Evolutionary conservation across 306 rosid species (phyloP).

Genomic region (Fragaria iinumae): DNA sequence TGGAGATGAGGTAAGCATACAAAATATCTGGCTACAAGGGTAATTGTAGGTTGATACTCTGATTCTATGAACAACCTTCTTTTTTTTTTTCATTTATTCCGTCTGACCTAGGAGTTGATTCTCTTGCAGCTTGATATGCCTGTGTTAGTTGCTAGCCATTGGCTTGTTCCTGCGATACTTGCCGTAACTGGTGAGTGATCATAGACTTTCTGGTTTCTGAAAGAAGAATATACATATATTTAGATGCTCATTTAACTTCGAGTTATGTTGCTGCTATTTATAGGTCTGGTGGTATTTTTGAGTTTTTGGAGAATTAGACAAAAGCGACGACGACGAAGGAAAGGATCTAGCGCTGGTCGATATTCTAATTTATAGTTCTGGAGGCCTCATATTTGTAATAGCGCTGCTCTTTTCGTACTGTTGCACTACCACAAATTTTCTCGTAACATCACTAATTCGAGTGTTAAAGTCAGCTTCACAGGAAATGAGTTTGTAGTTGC

Average conservation of each 20-base stretch:
- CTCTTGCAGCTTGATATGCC: slow-evolving; percentile 75
- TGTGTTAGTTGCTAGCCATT: slow-evolving; percentile 59
- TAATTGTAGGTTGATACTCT: not conserved
- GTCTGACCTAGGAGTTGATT: not conserved
- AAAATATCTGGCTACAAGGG: not conserved
- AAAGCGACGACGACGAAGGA: slow-evolving; percentile 73
- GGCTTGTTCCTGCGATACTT: slow-evolving; percentile 72
- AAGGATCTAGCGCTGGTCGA: slow-evolving; percentile 64
- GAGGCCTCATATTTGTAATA: slow-evolving; percentile 1
- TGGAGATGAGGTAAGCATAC: slow-evolving; percentile 74
- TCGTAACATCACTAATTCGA: slow-evolving; percentile 12
- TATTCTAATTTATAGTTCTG: slow-evolving; percentile 54
- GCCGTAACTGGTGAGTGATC: slow-evolving; percentile 65
- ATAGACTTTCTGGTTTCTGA: slow-evolving; percentile 9
- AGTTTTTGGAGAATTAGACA: slow-evolving; percentile 90
- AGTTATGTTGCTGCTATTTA: slow-evolving; percentile 6
- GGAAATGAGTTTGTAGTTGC: slow-evolving; percentile 7
- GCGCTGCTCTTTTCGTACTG: not conserved
- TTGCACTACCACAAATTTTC: slow-evolving; percentile 11
- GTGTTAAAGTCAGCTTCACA: not conserved
- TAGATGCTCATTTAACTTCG: not conserved
- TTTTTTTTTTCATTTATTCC: too few species aligned
- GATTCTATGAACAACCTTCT: not conserved
- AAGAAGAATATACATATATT: not conserved
- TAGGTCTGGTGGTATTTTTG: slow-evolving; percentile 61